Evolutionary conservation across 1,284 basidiomycete genomes (phyloP), one percentile per base, ranked within the genome.

Genomic region (Cronartium quercuum): DNA sequence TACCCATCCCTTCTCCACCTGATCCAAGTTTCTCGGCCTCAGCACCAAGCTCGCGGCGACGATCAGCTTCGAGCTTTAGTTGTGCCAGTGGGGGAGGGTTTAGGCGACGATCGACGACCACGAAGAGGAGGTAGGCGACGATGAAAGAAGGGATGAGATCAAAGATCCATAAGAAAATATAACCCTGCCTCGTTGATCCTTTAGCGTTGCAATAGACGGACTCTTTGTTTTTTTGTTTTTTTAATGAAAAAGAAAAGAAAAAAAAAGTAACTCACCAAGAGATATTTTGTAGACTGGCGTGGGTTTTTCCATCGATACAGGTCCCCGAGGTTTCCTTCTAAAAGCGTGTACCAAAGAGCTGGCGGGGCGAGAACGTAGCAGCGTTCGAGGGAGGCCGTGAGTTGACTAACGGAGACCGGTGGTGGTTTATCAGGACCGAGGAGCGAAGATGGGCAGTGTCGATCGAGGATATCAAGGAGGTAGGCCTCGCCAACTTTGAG

Each of bases 301-400:
- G 66, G 66, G 24, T 67, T 44, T 62, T 66, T 44, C 73, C 73
- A 75, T 40, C 73, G 73, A 63, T 67, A 75, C 24, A 75, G n/a
- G 15, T 55, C 51, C 21, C 65, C 66, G 7, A 68, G 12, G 9
- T 62, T 35, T 37, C 47, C 51, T 12, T 42, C 66, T 21, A 58
- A 63, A 34, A 68, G 38, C n/a, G 47, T 10, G 12, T 55, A 13
- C 73, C 66, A 68, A 34, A 75, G 55, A 44, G 62, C 65, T 21
- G 73, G 73, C 24, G 66, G 44, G 37, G 66, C 65, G 29, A 55
- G 18, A 41, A 68, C 57, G 57, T 67, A 75, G 42, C 24, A 67
- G 13, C 73, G 65, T 47, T 66, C 29, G 7, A 64, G 41, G 38
- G 67, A 58, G 29, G 57, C 41, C 42, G 60, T 67, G n/a, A 75